phyloP scores from a whole-genome alignment of 176 grass and related monocot genomes.

The Carex parvula region DNA sequence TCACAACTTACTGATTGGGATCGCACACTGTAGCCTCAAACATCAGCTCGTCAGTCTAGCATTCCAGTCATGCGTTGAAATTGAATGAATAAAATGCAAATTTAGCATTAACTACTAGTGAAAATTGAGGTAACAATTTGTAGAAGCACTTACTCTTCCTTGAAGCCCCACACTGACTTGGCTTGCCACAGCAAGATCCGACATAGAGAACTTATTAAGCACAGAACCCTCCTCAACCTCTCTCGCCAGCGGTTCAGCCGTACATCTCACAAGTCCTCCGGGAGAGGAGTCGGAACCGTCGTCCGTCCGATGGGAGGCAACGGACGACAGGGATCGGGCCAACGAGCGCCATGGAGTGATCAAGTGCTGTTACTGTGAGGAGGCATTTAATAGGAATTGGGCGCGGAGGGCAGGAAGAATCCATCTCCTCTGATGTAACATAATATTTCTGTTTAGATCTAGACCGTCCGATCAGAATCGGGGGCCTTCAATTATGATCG shows the following conservation, averaged over 20 bases:
- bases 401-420: neutral
- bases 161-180: slow-evolving; percentile 90
- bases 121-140: neutral
- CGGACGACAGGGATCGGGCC: slow-evolving; percentile 31
- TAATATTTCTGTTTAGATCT: no score
- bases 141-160: slow-evolving; percentile 50
- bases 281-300: slow-evolving; percentile 14
- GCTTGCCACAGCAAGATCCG: slow-evolving; percentile 62
- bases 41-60: slow-evolving; percentile 78
- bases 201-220: slow-evolving; percentile 65
- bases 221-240: slow-evolving; percentile 42
- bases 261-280: slow-evolving; percentile 32
- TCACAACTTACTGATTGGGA: slow-evolving; percentile 59
- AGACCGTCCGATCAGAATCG: no score
- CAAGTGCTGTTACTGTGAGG: neutral
- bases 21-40: slow-evolving; percentile 85
- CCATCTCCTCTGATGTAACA: no score
- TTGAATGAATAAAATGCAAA: neutral
- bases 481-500: no score
- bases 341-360: slow-evolving; percentile 38
- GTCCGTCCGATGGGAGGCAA: slow-evolving; percentile 6
- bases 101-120: neutral
- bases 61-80: slow-evolving; percentile 16
- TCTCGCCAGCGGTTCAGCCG: neutral
- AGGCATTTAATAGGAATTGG: neutral